A percentile compares a stretch with the other conserved stretches of the same genome.
These are phyloP conservation scores for Scleroderma bovista DNA, from an alignment of 768 basidiomycete genomes.

Conservation along the genomic window DNA sequence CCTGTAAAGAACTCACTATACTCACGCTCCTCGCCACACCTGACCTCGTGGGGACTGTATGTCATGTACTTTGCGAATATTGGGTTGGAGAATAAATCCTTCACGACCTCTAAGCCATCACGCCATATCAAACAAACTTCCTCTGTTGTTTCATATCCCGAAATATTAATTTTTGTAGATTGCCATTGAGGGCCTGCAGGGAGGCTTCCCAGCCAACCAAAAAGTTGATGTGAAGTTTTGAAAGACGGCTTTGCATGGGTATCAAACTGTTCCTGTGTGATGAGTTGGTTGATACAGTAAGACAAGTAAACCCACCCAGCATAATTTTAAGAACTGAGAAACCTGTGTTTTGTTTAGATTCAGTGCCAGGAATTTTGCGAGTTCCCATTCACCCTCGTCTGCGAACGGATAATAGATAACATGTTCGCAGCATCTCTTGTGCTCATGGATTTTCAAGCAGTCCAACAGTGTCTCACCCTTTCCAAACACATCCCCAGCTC, in stretches of 20 bases:
- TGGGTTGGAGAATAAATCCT: slow-evolving; percentile 19
- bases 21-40: slow-evolving; percentile 3
- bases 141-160: slow-evolving; percentile 7
- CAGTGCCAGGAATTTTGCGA: slow-evolving; percentile 22
- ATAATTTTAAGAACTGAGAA: slow-evolving; percentile 25
- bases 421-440: slow-evolving; percentile 7
- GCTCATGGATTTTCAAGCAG: slow-evolving; percentile 17
- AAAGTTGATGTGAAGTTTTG: slow-evolving; percentile 12
- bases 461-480: slow-evolving; percentile 20
- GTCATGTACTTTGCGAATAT: slow-evolving; percentile 15
- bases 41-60: slow-evolving; percentile 14
- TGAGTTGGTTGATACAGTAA: too few species aligned
- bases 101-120: slow-evolving; percentile 17
- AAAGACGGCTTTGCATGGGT: slow-evolving; percentile 12
- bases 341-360: slow-evolving; percentile 17
- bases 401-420: slow-evolving; percentile 31
- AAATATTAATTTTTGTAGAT: slow-evolving; percentile 1
- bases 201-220: slow-evolving; percentile 9
- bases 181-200: slow-evolving; percentile 20
- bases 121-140: slow-evolving; percentile 18
- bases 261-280: slow-evolving; percentile 2
- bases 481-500: slow-evolving; percentile 6
- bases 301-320: slow-evolving; percentile 11
- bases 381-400: slow-evolving; percentile 28
- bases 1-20: slow-evolving; percentile 21